A percentile compares a stretch with the other conserved stretches of the same genome.
These are phyloP conservation scores for Typha latifolia DNA, from an alignment of 176 grass and related monocot genomes.

Conservation along the genomic window DNA sequence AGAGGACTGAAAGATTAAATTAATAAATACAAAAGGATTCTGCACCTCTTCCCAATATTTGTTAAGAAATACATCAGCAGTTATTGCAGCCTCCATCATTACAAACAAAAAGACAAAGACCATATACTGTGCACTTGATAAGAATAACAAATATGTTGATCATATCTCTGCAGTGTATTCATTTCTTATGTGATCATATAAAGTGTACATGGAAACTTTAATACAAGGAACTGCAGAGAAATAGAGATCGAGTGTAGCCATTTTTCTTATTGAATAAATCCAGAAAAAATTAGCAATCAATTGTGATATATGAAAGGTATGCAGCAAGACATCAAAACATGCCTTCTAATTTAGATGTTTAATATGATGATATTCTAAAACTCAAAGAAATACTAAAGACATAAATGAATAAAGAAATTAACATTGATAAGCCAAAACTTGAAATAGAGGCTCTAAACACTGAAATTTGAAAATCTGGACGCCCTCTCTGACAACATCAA, in stretches of 20 bases:
- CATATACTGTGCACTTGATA: constrained; percentile 37
- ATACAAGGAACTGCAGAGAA: background rate
- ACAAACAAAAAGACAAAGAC: constrained; percentile 52
- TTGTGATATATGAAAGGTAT: too few species aligned
- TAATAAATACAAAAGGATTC: background rate
- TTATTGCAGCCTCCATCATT: constrained; percentile 58
- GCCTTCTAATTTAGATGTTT: too few species aligned
- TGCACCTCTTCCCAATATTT: constrained; percentile 76
- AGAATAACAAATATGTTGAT: constrained; percentile 44
- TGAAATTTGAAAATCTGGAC: too few species aligned
- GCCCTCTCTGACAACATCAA: too few species aligned
- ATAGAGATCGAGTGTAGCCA: background rate
- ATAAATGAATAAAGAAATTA: too few species aligned
- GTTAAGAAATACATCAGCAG: constrained; percentile 81
- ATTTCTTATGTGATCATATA: background rate
- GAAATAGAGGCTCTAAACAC: too few species aligned
- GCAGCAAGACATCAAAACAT: too few species aligned
- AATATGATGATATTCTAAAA: too few species aligned
- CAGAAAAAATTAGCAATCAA: too few species aligned
- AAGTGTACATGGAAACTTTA: background rate
- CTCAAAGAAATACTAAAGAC: too few species aligned
- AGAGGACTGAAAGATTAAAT: background rate
- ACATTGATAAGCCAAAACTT: too few species aligned
- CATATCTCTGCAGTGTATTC: background rate
- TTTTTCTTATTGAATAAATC: too few species aligned